Base-by-base conservation (phyloP, 2,329 filamentous ascomycete species). In the Lachnellula arida region DNA sequence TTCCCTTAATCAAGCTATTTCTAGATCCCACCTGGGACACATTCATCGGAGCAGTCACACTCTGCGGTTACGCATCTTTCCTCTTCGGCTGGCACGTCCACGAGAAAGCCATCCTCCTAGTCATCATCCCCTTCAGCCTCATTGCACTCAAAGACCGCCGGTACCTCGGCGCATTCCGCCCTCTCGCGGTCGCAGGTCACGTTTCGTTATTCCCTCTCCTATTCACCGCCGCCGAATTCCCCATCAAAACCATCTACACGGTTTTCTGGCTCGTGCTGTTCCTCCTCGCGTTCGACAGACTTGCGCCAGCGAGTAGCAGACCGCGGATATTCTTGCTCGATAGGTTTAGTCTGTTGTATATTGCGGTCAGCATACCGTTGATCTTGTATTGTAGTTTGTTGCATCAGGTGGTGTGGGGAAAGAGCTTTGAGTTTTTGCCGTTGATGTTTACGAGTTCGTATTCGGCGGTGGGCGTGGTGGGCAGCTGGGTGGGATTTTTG, bases 31-130 rank as follows among this genome's bases (percentile, higher is more conserved):
- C 84, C 0, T 96, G 91, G 89, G 88, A 96, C 60, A 88, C 82
- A 54, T 97, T 99, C 69, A 81, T 97, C 43, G 91, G 91, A 3
- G 87, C 91, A 0, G 82, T 96, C 46, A 97, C 93, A 0, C 83
- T 97, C 15, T 97, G 94, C 68, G 94, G 90, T 56, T 99, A 97
- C 69, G 89, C 93, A 0, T 97, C 93, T 0, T 99, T 99, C 75
- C 80, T 99, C 9, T 97, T 97, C 65, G 93, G 94, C 55, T 99
- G 93, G 91, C 94, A 99, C 69, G 94, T 99, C 8, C 94, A 99
- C 67, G 94, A 99, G 70, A 99, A 99, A 73, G 94, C 94, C 1
- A 89, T 99, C 55, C 81, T 99, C 22, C 82, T 97, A 19, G 88
- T 97, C 68, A 91, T 99, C 63, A 89, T 97, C 49, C 94, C 94